Conservation (phyloP, 176 grass and related monocot species). For the Triticum aestivum region IWGSC_CS_RefSeq_v2.1 NC_057814.1:180918273-180918772, state of each 20-base stretch:
- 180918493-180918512: constrained; percentile 49
- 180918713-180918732: constrained; percentile 23
- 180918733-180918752: constrained; percentile 19
- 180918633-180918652: constrained; percentile 64
- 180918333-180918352: background rate
- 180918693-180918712: constrained; percentile 15
- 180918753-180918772: background rate
- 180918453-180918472: constrained; percentile 40
- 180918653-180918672: constrained; percentile 50
- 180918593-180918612: constrained; percentile 25
- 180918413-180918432: background rate
- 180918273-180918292: constrained; percentile 38
- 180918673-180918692: constrained; percentile 50
- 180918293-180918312: constrained; percentile 32
- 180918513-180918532: constrained; percentile 34
- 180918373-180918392: background rate
- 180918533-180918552: constrained; percentile 55
- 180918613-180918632: constrained; percentile 35
- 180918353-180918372: background rate
- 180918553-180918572: constrained; percentile 50
- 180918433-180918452: background rate
- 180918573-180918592: constrained; percentile 47
- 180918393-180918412: background rate
- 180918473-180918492: constrained; percentile 32
- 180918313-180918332: constrained; percentile 26